These are phyloP conservation scores for Cyclotella atomus DNA, from an alignment of 108 stramenopile species.

Conservation along the genomic window DNA sequence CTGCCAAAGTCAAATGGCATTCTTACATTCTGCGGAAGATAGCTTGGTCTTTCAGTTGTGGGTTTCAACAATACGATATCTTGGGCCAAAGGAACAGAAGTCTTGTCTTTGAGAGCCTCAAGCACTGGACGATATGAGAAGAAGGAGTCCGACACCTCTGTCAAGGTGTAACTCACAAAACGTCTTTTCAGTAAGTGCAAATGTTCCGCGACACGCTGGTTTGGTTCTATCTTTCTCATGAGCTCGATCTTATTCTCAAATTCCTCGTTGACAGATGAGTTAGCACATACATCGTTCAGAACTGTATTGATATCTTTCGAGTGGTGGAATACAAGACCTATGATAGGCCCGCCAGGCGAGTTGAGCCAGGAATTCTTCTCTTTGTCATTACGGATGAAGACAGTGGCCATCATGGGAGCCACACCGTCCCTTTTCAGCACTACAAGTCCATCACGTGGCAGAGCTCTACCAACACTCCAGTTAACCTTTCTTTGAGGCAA, in stretches of 20 bases:
- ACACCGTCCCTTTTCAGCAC: conserved; percentile 33
- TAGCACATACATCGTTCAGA: background rate
- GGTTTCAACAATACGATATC: conserved; percentile 23
- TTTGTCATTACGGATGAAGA: background rate
- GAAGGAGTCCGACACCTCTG: conserved; percentile 61
- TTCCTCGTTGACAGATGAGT: background rate
- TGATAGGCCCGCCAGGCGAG: background rate
- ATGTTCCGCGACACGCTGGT: too few species aligned
- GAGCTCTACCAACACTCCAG: conserved; percentile 37
- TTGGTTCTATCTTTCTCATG: background rate
- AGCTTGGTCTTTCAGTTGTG: conserved; percentile 6
- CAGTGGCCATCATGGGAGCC: conserved; percentile 32
- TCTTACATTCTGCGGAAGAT: conserved; percentile 12
- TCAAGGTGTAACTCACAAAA: conserved; percentile 48
- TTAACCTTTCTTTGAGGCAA: conserved; percentile 13
- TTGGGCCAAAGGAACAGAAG: conserved; percentile 33
- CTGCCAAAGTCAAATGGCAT: conserved; percentile 26
- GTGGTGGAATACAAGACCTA: background rate
- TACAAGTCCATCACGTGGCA: conserved; percentile 42
- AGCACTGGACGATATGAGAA: conserved; percentile 55
- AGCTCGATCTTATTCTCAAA: too few species aligned
- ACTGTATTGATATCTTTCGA: background rate
- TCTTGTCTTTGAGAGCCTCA: conserved; percentile 42
- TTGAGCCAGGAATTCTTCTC: background rate
- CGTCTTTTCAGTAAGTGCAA: background rate